phyloP scores from a whole-genome alignment of 2,329 filamentous ascomycete species.

The Cladorrhinum sp. region DNA sequence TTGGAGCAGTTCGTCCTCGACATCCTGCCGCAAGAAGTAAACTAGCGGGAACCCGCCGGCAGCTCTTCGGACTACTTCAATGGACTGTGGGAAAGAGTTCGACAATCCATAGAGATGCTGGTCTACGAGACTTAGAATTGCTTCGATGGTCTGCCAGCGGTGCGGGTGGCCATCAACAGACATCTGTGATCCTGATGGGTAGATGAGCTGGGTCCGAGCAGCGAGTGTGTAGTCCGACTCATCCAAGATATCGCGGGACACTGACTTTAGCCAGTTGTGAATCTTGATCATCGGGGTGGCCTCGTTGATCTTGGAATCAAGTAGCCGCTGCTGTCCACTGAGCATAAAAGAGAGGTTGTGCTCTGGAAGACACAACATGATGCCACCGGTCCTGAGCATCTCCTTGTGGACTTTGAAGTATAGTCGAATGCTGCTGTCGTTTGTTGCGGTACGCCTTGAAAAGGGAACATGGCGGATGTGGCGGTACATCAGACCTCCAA shows the following conservation, averaged over 20 bases:
- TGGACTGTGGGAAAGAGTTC: constrained; percentile 35
- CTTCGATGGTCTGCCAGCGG: constrained; percentile 48
- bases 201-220: constrained; percentile 55
- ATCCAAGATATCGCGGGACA: constrained; percentile 60
- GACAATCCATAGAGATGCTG: constrained; percentile 38
- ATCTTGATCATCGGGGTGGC: constrained; percentile 49
- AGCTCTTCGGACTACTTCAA: constrained; percentile 45
- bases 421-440: constrained; percentile 33
- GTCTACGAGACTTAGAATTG: constrained; percentile 41
- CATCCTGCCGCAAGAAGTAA: constrained; percentile 50
- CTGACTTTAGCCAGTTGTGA: constrained; percentile 48
- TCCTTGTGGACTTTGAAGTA: constrained; percentile 42
- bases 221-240: constrained; percentile 58
- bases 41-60: constrained; percentile 51
- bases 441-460: constrained; percentile 48
- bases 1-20: constrained; percentile 42
- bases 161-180: constrained; percentile 51
- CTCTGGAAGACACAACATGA: constrained; percentile 61
- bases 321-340: constrained; percentile 56
- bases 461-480: constrained; percentile 57
- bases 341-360: constrained; percentile 63
- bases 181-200: constrained; percentile 49
- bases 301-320: constrained; percentile 41
- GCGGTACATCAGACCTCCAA: constrained; percentile 54
- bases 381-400: constrained; percentile 42